Evolutionary conservation across 345 rosid genomes (phyloP).

Genomic region (Ceriops tagal): DNA sequence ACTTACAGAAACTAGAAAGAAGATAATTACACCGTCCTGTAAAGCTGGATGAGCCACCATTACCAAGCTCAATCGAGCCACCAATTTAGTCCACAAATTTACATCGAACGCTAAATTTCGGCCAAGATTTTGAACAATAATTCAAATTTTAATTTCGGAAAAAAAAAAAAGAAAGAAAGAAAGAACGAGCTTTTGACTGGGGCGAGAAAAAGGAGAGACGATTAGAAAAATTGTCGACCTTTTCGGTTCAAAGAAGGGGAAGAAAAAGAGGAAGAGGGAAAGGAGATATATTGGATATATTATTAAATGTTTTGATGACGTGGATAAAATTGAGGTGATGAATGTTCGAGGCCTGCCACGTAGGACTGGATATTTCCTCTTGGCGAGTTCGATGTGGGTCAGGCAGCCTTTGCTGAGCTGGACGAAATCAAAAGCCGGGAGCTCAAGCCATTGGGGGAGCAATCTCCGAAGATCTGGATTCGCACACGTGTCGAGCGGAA

Average conservation of each 20-base stretch:
- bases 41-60: slow-evolving; percentile 23
- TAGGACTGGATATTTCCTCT: slow-evolving; percentile 34
- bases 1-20: slow-evolving; percentile 19
- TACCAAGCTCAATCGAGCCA: slow-evolving; percentile 21
- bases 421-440: slow-evolving; percentile 46
- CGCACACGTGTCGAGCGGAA: slow-evolving; percentile 16
- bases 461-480: slow-evolving; percentile 14
- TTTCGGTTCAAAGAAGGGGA: neutral
- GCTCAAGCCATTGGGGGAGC: slow-evolving; percentile 3
- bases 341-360: slow-evolving; percentile 30
- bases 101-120: slow-evolving; percentile 10
- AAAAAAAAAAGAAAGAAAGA: too few relatives aligned
- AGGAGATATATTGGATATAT: slow-evolving; percentile 21
- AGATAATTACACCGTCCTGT: slow-evolving; percentile 5
- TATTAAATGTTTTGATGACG: slow-evolving; percentile 26
- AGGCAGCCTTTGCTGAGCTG: slow-evolving; percentile 28
- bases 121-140: slow-evolving; percentile 12
- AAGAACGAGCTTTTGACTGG: slow-evolving; percentile 11
- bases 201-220: slow-evolving; percentile 17
- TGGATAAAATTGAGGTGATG: slow-evolving; percentile 44
- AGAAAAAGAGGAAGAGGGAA: slow-evolving; percentile 4
- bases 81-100: slow-evolving; percentile 2
- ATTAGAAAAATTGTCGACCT: neutral
- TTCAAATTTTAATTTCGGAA: neutral
- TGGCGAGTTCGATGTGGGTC: slow-evolving; percentile 14